Evolutionary conservation across 805 yeast species (phyloP).

Genomic region (Suhomyces pyralidae): DNA sequence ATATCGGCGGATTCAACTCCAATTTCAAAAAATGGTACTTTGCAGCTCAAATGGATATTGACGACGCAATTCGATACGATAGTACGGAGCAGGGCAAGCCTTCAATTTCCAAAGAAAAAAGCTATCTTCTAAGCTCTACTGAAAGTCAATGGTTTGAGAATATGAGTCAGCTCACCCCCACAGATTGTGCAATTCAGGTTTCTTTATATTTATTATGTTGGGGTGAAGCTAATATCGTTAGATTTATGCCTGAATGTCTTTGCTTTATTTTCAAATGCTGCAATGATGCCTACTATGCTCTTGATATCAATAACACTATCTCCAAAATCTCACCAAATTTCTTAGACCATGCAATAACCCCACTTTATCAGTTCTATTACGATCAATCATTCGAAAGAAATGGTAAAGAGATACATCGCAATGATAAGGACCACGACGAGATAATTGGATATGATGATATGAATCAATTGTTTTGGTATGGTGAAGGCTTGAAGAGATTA

Average conservation of each 20-base stretch:
- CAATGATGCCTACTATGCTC: constrained; percentile 57
- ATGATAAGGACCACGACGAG: constrained; percentile 62
- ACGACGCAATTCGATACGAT: constrained; percentile 43
- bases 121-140: constrained; percentile 23
- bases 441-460: constrained; percentile 87
- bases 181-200: constrained; percentile 59
- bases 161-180: constrained; percentile 49
- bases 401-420: constrained; percentile 40
- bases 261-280: constrained; percentile 85
- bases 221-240: constrained; percentile 86
- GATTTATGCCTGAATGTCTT: constrained; percentile 87
- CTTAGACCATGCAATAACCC: constrained; percentile 70
- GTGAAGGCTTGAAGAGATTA: constrained; percentile 62
- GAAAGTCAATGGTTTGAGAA: constrained; percentile 53
- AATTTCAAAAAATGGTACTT: constrained; percentile 76
- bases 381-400: constrained; percentile 51
- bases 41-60: constrained; percentile 66
- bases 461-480: constrained; percentile 84
- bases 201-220: constrained; percentile 72
- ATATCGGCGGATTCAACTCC: constrained; percentile 67
- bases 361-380: constrained; percentile 61
- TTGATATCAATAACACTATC: constrained; percentile 32
- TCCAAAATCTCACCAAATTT: constrained; percentile 37
- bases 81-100: constrained; percentile 22
- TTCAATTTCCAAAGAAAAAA: constrained; percentile 8